Conservation (phyloP, 345 rosid species). For the Gossypium turneri region DNA sequence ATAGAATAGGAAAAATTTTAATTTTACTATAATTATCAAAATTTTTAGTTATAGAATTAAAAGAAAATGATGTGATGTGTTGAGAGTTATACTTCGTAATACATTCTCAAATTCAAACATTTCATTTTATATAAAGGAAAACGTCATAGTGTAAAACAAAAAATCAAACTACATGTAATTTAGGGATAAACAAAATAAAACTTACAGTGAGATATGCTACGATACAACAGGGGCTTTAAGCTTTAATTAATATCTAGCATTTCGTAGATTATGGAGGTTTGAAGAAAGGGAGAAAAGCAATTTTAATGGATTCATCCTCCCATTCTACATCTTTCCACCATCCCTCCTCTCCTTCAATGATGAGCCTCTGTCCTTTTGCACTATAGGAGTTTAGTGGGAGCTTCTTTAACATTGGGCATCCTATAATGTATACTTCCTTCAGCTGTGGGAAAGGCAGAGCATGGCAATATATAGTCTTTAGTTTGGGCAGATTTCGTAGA, state of each 20-base stretch:
- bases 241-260: not conserved
- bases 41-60: too few relatives aligned
- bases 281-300: not conserved
- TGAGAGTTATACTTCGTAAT: too few relatives aligned
- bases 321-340: not conserved
- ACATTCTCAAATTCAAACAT: too few relatives aligned
- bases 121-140: too few relatives aligned
- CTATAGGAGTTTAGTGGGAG: not conserved
- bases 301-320: not conserved
- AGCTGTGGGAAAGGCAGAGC: not conserved
- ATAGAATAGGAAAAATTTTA: too few relatives aligned
- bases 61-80: too few relatives aligned
- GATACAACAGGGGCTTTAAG: not conserved
- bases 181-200: too few relatives aligned
- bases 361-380: not conserved
- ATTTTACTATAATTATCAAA: too few relatives aligned
- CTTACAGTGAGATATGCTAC: not conserved
- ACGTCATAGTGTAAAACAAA: too few relatives aligned
- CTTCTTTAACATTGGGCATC: not conserved
- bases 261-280: not conserved
- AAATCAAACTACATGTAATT: too few relatives aligned
- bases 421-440: accelerated
- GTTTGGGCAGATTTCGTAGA: accelerated
- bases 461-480: not conserved
- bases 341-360: not conserved